A percentile compares a stretch with the other conserved stretches of the same genome.
These are phyloP conservation scores for Trichophyton mentagrophytes DNA, from an alignment of 2,329 filamentous ascomycete species.

Conservation along the genomic window DNA sequence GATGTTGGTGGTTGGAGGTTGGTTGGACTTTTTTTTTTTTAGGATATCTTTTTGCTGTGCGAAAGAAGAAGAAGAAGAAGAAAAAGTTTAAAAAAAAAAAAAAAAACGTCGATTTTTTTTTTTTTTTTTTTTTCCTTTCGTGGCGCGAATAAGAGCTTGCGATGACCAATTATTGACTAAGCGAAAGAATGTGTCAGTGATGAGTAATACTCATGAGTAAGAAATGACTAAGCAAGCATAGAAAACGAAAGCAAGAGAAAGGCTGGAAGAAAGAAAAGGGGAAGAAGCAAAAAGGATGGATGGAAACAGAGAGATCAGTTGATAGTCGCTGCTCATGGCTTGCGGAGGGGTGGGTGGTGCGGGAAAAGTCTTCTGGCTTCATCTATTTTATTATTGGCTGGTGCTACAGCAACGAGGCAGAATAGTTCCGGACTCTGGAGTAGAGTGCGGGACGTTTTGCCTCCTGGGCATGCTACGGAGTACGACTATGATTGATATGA, in stretches of 20 bases:
- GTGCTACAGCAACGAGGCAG: too few species aligned
- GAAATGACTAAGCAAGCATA: not conserved
- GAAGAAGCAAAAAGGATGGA: too few species aligned
- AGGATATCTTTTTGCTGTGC: not conserved
- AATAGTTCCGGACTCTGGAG: too few species aligned
- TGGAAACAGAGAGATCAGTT: too few species aligned
- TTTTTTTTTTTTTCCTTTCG: slow-evolving; percentile 4
- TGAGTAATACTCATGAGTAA: too few species aligned
- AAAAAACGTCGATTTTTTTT: not conserved
- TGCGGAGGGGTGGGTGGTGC: too few species aligned
- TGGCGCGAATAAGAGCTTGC: slow-evolving; percentile 7
- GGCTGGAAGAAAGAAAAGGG: not conserved
- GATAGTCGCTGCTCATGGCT: too few species aligned
- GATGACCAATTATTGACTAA: not conserved
- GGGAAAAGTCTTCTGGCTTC: too few species aligned
- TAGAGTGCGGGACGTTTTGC: too few species aligned
- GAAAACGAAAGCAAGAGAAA: not conserved
- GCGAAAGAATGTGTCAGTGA: too few species aligned
- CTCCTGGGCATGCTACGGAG: too few species aligned
- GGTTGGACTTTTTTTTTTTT: not conserved
- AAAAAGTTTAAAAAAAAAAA: not conserved
- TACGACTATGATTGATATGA: not conserved
- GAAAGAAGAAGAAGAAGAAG: not conserved
- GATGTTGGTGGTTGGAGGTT: not conserved
- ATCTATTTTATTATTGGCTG: too few species aligned